Evolutionary conservation across 768 basidiomycete species (phyloP).

Genomic region (Boletus pseudo-olivaceus): DNA sequence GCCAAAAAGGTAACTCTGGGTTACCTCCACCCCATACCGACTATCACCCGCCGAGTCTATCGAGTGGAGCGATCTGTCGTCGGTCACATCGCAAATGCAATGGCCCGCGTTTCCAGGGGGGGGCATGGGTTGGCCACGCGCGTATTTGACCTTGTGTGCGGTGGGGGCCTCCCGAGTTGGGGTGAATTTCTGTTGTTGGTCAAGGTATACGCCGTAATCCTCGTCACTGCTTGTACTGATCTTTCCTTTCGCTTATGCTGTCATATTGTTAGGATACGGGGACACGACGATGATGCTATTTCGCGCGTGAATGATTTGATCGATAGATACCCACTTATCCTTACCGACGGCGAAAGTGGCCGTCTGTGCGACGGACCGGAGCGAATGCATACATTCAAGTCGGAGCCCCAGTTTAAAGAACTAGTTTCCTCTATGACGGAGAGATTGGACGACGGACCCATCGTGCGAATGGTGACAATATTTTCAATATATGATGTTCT

Average conservation of each 20-base stretch:
- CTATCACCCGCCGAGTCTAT: neutral
- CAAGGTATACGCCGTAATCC: conserved; percentile 3
- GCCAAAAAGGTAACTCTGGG: neutral
- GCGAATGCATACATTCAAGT: too few relatives aligned
- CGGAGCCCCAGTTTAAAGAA: too few relatives aligned
- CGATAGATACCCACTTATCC: neutral
- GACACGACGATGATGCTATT: conserved; percentile 2
- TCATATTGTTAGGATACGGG: conserved; percentile 4
- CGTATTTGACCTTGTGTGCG: conserved; percentile 11
- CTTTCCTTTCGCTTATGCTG: neutral
- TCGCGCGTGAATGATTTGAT: conserved; percentile 4
- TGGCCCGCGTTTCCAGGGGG: neutral
- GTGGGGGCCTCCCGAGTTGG: neutral
- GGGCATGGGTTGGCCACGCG: neutral
- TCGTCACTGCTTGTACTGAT: too few relatives aligned
- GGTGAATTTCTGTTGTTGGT: conserved; percentile 7
- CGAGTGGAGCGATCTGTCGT: conserved; percentile 4
- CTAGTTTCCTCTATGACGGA: too few relatives aligned
- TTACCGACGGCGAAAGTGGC: too few relatives aligned
- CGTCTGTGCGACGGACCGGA: too few relatives aligned
- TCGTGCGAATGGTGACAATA: neutral
- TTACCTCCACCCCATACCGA: neutral
- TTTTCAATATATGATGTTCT: neutral
- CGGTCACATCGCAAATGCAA: conserved; percentile 7
- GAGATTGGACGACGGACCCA: too few relatives aligned